Base-by-base conservation (phyloP, 306 rosid species). In the Dryas drummondii region DNA sequence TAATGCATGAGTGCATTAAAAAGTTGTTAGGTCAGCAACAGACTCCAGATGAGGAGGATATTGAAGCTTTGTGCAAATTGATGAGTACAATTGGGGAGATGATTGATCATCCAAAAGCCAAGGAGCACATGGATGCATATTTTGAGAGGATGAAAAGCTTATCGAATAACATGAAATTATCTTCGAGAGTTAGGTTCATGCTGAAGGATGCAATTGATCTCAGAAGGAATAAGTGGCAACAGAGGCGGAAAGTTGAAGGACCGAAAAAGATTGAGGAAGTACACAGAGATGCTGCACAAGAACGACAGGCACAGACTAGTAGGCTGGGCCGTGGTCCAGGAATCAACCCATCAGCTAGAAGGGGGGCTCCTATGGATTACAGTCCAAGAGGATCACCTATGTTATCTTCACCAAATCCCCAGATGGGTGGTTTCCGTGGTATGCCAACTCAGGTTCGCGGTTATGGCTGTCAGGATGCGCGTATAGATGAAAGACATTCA, bases 11-110 rank as follows among this genome's bases (percentile, higher is more conserved):
- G 70, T 96, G 99, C 83, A 89, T 96, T 71, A 72, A 83, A 62
- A 90, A 92, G 84, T 84, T 96, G 76, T 80, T 96, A 27, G 98
- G 99, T 79, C 92, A 83, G 76, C 81, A 69, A 75, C 84, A 87
- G 83, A 91, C 86, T 82, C 96, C 99, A 17, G 98, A 96, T 72
- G 99, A 96, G 82, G 99, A 96, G 72, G 94, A 96, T 75, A 61
- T 96, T 79, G 99, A 96, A 83, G 85, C 98, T 68, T 85, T 96
- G 85, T 96, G 99, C 85, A 92, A 92, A 79, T 84, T 96, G 66
- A 96, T 96, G 98, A 90, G 99, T 78, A 92, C 99, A 81, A 92
- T 96, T 49, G 99, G 99, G 73, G 98, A 87, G 88, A 92, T 88
- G 82, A 96, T 96, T 63, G 99, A 96, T 82, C 98, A 96, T 88